Percentiles rank a stretch among this genome's conserved stretches.
phyloP scores from a whole-genome alignment of 2,329 filamentous ascomycete genomes.

The Coleophoma crateriformis region DNA sequence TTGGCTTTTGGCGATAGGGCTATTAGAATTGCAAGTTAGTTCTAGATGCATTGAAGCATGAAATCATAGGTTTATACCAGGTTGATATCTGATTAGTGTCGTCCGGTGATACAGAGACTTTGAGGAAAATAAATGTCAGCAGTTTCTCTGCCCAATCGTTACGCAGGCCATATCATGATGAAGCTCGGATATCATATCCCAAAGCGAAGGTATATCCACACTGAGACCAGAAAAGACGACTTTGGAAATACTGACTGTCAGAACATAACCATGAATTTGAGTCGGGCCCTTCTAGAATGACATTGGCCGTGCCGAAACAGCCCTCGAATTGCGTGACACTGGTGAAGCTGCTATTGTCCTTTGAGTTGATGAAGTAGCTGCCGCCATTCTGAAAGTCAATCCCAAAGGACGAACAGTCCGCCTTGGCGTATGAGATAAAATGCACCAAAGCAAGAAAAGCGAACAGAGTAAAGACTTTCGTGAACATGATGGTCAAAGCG shows the following conservation, averaged over 20 bases:
- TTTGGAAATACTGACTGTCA: neutral
- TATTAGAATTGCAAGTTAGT: neutral
- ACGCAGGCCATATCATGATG: no score
- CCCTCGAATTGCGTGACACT: neutral
- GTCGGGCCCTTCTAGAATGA: neutral
- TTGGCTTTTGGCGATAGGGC: neutral
- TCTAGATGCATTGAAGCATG: neutral
- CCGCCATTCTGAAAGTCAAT: neutral
- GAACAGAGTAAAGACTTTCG: neutral
- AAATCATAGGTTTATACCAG: neutral
- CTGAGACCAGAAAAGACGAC: no score
- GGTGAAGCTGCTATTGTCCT: neutral
- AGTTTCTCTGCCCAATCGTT: no score
- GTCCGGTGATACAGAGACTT: neutral
- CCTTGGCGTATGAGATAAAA: neutral
- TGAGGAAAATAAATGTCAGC: no score
- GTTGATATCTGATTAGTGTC: neutral
- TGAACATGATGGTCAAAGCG: neutral
- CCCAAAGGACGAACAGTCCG: neutral
- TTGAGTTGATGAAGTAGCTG: neutral
- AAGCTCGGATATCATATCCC: no score
- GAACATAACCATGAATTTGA: neutral
- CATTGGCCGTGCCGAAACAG: neutral
- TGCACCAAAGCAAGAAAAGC: neutral
- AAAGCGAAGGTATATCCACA: no score